Conservation (phyloP, 352 stramenopile genomes). For the Globisporangium alternatum region DNA sequence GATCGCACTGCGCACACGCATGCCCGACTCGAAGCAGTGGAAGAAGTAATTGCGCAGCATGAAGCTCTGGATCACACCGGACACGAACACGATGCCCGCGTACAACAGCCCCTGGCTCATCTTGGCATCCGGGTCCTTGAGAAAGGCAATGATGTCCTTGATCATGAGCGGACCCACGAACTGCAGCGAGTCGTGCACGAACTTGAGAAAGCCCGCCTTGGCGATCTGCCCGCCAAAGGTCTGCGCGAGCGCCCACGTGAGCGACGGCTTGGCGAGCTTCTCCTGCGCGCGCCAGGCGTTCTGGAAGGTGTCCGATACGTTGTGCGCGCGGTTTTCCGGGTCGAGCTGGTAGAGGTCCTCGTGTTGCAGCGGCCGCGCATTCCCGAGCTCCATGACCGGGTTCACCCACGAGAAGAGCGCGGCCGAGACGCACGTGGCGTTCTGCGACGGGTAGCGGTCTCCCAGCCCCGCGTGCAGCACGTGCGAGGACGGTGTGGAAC, state of each 20-base stretch:
- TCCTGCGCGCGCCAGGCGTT: conserved; percentile 42
- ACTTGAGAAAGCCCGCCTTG: conserved; percentile 64
- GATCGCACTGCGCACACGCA: conserved; percentile 74
- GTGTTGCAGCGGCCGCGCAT: conserved; percentile 68
- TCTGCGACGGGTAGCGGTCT: conserved; percentile 63
- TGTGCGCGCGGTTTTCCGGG: conserved; percentile 56
- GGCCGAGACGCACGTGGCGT: conserved; percentile 44
- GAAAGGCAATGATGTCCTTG: conserved; percentile 82
- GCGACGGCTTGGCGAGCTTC: conserved; percentile 33
- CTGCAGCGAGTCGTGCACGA: conserved; percentile 81
- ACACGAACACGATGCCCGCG: conserved; percentile 59
- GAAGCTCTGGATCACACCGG: conserved; percentile 77
- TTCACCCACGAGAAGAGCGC: conserved; percentile 89
- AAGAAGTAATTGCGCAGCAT: conserved; percentile 82
- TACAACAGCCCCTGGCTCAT: conserved; percentile 60
- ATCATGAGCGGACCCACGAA: conserved; percentile 83
- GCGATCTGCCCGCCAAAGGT: conserved; percentile 60
- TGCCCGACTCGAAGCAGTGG: conserved; percentile 76
- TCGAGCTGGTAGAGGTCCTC: conserved; percentile 87
- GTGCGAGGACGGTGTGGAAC: neutral
- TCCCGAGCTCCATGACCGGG: conserved; percentile 83
- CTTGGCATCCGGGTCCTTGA: conserved; percentile 60
- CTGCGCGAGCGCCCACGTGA: conserved; percentile 43
- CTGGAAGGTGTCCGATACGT: conserved; percentile 44
- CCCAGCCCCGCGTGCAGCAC: conserved; percentile 29